phyloP scores from a whole-genome alignment of 176 grass and related monocot species.

The Avena eriantha region DNA sequence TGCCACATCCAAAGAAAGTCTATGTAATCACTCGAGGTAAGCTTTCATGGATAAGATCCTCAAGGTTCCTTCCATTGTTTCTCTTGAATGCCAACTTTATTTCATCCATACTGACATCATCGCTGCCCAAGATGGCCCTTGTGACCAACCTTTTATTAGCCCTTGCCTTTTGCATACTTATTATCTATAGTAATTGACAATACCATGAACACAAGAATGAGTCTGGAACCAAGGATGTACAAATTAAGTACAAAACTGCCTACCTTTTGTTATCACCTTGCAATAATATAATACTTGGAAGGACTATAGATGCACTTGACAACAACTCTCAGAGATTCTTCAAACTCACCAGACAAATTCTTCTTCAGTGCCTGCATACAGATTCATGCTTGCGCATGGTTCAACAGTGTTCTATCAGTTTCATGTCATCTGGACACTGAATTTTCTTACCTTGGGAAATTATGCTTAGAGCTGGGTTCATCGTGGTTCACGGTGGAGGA shows the following conservation, averaged over 20 bases:
- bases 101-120: conserved; percentile 64
- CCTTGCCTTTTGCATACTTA: conserved; percentile 41
- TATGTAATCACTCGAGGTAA: conserved; percentile 71
- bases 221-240: conserved; percentile 21
- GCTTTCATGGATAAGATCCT: conserved; percentile 67
- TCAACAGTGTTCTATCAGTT: not conserved
- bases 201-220: conserved; percentile 35
- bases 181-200: conserved; percentile 63
- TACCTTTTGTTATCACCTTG: conserved; percentile 56
- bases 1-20: conserved; percentile 76
- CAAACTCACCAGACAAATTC: conserved; percentile 60
- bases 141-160: conserved; percentile 56
- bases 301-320: conserved; percentile 86
- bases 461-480: conserved; percentile 52
- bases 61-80: conserved; percentile 59
- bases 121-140: conserved; percentile 74
- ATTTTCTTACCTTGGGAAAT: conserved; percentile 69
- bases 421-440: not conserved
- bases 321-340: conserved; percentile 66
- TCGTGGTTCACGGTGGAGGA: too few species aligned
- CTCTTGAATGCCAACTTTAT: conserved; percentile 69
- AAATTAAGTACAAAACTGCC: not conserved
- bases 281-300: conserved; percentile 92
- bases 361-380: conserved; percentile 69
- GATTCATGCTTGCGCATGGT: conserved; percentile 13